phyloP scores from a whole-genome alignment of 2,329 filamentous ascomycete species.

The Pseudohalonectria lignicola region DNA sequence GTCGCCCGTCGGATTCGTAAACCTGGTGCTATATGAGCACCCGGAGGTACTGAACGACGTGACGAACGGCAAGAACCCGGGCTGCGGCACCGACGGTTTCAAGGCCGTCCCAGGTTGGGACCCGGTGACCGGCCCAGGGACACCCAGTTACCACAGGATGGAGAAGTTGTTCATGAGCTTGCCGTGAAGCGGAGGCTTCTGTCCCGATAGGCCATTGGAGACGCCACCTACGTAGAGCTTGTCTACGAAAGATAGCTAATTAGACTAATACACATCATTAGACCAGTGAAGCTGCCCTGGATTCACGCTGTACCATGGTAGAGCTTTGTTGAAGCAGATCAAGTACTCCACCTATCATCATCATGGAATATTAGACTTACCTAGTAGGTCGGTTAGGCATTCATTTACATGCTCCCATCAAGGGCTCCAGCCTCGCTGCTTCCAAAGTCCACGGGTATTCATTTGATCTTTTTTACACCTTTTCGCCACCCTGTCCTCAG shows the following conservation, averaged over 20 bases:
- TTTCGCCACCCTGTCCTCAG: no score
- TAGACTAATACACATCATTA: no score
- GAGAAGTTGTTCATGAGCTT: slow-evolving; percentile 13
- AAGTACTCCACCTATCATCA: no score
- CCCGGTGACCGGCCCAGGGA: slow-evolving; percentile 11
- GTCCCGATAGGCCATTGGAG: no score
- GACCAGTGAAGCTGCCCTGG: no score
- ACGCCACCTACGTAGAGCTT: no score
- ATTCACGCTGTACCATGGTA: neutral
- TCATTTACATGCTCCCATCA: no score
- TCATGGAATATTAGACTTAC: neutral
- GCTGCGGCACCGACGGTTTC: slow-evolving; percentile 17
- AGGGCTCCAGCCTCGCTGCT: no score
- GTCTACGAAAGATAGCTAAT: no score
- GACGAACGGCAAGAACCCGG: slow-evolving; percentile 14
- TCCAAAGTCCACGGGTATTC: no score
- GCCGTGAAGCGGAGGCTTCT: slow-evolving; percentile 5
- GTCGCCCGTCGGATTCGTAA: slow-evolving; percentile 20
- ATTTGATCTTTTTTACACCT: no score
- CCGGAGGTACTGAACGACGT: slow-evolving; percentile 15
- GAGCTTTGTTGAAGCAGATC: neutral
- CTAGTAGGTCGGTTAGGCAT: no score
- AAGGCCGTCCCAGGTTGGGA: slow-evolving; percentile 10
- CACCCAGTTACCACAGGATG: slow-evolving; percentile 12
- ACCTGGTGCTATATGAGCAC: slow-evolving; percentile 14